Evolutionary conservation across 257 asterid genomes (phyloP).

Genomic region (Primulina eburnea): DNA sequence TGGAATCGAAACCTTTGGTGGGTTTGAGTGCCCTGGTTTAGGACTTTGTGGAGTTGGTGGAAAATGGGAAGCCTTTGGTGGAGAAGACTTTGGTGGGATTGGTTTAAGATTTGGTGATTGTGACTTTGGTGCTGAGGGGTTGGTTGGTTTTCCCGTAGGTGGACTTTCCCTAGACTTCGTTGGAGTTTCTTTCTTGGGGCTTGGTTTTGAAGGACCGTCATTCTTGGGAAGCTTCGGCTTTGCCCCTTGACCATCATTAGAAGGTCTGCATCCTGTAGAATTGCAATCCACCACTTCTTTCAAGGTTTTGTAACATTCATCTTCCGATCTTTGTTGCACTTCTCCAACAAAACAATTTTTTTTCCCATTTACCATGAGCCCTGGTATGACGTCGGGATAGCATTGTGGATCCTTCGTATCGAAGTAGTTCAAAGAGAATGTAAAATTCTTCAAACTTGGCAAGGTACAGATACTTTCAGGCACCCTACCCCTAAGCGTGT

Average conservation of each 20-base stretch:
- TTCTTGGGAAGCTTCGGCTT: conserved; percentile 14
- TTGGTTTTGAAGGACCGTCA: conserved; percentile 18
- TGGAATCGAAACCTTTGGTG: not conserved
- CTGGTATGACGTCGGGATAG: conserved; percentile 18
- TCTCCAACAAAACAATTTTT: conserved; percentile 49
- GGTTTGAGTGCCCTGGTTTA: not conserved
- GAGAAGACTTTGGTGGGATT: conserved; percentile 1
- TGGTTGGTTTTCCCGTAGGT: conserved; percentile 2
- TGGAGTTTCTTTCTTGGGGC: conserved; percentile 6
- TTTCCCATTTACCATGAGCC: conserved; percentile 32
- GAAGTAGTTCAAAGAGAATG: conserved; percentile 49
- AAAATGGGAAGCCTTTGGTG: not conserved
- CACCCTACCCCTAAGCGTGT: conserved; percentile 53
- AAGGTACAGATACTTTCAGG: conserved; percentile 49
- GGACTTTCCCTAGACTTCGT: conserved; percentile 1
- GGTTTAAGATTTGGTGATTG: conserved; percentile 20
- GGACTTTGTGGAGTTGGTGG: conserved; percentile 12
- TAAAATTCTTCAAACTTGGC: conserved; percentile 46
- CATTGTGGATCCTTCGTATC: conserved; percentile 35
- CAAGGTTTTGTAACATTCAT: conserved; percentile 40
- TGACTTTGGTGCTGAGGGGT: not conserved
- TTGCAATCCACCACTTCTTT: conserved; percentile 52
- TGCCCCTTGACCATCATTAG: conserved; percentile 23
- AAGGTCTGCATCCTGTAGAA: conserved; percentile 38
- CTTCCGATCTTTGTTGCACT: conserved; percentile 40